phyloP scores from a whole-genome alignment of 345 rosid genomes.

The Syzygium oleosum region DNA sequence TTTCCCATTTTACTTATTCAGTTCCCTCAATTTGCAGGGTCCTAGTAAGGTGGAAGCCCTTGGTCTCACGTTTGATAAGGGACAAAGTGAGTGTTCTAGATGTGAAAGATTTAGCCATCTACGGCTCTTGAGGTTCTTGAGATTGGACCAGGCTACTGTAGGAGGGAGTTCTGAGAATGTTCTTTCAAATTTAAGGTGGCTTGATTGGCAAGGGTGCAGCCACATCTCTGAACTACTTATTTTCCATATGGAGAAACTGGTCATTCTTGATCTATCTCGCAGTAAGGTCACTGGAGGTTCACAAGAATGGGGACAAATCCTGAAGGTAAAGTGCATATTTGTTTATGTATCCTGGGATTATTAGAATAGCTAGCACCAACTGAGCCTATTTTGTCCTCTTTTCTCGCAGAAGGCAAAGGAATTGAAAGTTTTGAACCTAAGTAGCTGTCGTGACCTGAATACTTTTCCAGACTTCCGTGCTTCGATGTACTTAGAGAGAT shows the following conservation, averaged over 20 bases:
- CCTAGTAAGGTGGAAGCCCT: fast-evolving
- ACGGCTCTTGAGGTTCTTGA: fast-evolving
- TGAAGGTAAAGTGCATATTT: neutral
- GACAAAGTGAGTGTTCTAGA: fast-evolving
- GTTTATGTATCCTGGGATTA: neutral
- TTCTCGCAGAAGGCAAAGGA: neutral
- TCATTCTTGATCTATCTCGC: neutral
- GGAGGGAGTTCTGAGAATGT: too few species aligned
- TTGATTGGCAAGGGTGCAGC: neutral
- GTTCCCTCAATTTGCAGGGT: too few species aligned
- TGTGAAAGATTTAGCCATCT: fast-evolving
- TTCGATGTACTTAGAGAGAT: neutral
- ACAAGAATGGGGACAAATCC: neutral
- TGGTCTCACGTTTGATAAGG: too few species aligned
- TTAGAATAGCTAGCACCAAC: neutral
- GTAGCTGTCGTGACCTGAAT: neutral
- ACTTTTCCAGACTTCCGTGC: neutral
- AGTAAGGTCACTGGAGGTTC: neutral
- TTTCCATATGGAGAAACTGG: neutral
- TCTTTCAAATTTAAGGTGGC: too few species aligned
- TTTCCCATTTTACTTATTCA: neutral
- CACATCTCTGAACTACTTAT: neutral
- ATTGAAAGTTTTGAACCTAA: neutral
- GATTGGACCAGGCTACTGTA: too few species aligned
- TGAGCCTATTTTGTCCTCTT: neutral